These are phyloP conservation scores for Funneliformis geosporum DNA, from an alignment of 192 early-diverging fungal genomes.

Conservation along the genomic window DNA sequence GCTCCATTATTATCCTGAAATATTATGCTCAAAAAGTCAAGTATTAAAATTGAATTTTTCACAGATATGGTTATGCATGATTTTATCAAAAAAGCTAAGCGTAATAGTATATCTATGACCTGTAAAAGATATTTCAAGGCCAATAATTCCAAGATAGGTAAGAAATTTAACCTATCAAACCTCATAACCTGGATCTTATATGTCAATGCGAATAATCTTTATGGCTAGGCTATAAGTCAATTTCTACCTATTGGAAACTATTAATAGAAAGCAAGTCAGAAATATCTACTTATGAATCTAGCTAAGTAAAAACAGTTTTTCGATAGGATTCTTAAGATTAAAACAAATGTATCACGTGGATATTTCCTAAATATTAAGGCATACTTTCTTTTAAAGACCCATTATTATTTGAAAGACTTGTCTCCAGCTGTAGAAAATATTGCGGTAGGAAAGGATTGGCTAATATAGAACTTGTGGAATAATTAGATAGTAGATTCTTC, in stretches of 20 bases:
- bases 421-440: conserved; percentile 8
- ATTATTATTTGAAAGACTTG: neutral
- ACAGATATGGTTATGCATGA: no score
- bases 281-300: neutral
- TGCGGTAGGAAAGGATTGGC: neutral
- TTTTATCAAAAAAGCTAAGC: no score
- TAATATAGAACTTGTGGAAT: neutral
- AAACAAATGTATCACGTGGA: neutral
- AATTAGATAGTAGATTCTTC: conserved; percentile 3
- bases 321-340: neutral
- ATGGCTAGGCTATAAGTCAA: conserved; percentile 12
- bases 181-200: no score
- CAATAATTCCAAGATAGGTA: no score
- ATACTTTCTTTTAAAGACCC: neutral
- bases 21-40: no score
- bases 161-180: no score
- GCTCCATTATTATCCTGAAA: no score
- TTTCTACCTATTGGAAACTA: conserved; percentile 17
- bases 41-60: no score
- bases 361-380: conserved; percentile 18
- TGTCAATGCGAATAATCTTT: no score
- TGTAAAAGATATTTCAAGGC: no score
- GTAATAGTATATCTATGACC: no score
- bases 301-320: conserved; percentile 6
- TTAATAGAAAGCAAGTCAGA: neutral